A percentile compares a stretch with the other conserved stretches of the same genome.
Evolutionary conservation across 495 filamentous ascomycete species (phyloP).

Genomic region (Hypoxylon lienhwacheense): DNA sequence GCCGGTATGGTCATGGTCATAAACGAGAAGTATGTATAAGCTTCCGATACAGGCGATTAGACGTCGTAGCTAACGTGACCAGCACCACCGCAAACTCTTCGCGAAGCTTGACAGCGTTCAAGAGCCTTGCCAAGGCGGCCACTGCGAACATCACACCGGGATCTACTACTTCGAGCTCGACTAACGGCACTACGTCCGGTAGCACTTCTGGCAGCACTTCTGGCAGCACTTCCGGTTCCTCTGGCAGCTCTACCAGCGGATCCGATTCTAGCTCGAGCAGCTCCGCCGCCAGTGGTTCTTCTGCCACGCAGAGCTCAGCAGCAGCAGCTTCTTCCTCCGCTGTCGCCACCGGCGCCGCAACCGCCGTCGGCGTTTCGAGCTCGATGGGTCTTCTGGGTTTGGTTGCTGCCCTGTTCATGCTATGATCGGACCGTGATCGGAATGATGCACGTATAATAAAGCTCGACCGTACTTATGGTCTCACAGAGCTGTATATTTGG

Average conservation of each 20-base stretch:
- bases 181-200: constrained; percentile 14
- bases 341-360: constrained; percentile 19
- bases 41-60: neutral
- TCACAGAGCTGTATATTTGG: constrained; percentile 6
- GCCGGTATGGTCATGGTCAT: constrained; percentile 70
- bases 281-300: neutral
- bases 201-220: constrained; percentile 7
- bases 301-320: constrained; percentile 5
- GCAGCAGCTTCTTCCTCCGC: constrained; percentile 4
- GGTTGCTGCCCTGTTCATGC: constrained; percentile 42
- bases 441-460: neutral
- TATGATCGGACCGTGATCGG: constrained; percentile 33
- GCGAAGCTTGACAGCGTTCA: constrained; percentile 54
- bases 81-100: constrained; percentile 50
- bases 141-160: constrained; percentile 38
- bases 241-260: constrained; percentile 5
- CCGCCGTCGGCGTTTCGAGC: constrained; percentile 27
- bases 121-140: constrained; percentile 44
- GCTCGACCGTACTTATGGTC: neutral
- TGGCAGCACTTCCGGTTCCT: constrained; percentile 10
- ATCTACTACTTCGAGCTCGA: constrained; percentile 31
- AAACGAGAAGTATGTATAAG: constrained; percentile 61
- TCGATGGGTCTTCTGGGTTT: constrained; percentile 34
- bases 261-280: constrained; percentile 23
- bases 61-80: constrained; percentile 17